Percentiles rank a stretch among this genome's conserved stretches.
Evolutionary conservation across 208 protist species (phyloP).

Genomic region (Acanthamoeba triangularis): DNA sequence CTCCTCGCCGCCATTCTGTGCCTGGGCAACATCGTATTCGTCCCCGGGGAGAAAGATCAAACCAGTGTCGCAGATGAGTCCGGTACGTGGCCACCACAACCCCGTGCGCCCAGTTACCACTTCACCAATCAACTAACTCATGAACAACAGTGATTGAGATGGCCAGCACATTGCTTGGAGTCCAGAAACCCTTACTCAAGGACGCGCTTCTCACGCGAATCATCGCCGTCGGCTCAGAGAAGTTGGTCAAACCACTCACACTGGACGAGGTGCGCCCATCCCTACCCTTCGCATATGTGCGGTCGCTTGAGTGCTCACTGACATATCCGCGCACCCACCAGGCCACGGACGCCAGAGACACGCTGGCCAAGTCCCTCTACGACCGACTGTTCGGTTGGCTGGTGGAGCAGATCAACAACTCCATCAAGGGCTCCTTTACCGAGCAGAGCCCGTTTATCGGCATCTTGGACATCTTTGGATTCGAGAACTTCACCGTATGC

Average conservation of each 20-base stretch:
- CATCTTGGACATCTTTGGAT: slow-evolving; percentile 93
- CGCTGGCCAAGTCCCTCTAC: slow-evolving; percentile 90
- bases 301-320: neutral
- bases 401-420: slow-evolving; percentile 38
- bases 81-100: neutral
- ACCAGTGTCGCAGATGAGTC: neutral
- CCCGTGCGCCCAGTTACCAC: neutral
- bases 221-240: neutral
- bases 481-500: slow-evolving; percentile 82
- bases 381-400: slow-evolving; percentile 87
- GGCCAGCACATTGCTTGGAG: neutral
- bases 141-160: neutral
- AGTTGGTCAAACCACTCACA: neutral
- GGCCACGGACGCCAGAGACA: slow-evolving; percentile 89
- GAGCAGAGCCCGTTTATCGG: slow-evolving; percentile 87
- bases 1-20: slow-evolving; percentile 84
- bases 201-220: neutral
- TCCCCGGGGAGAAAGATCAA: neutral
- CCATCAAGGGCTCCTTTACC: neutral
- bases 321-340: slow-evolving; percentile 31
- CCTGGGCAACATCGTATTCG: slow-evolving; percentile 87
- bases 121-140: slow-evolving; percentile 36
- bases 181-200: neutral
- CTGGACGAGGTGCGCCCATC: neutral
- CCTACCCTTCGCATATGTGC: neutral